Evolutionary conservation across 208 protist species (phyloP).

Genomic region (Tritrichomonas foetus): DNA sequence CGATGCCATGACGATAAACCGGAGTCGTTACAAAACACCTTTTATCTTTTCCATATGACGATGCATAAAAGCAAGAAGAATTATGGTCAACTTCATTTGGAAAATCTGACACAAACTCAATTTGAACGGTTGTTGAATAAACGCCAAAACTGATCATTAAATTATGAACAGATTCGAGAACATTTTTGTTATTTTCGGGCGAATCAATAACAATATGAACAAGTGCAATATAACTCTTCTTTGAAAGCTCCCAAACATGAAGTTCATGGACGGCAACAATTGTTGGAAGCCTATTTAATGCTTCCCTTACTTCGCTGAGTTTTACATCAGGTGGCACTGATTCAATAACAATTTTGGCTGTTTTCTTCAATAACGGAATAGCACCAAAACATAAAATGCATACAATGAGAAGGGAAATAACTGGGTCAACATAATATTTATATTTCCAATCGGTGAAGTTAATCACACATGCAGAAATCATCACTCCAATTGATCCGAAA

Average conservation of each 20-base stretch:
- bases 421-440: slow-evolving; percentile 47
- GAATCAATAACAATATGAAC: slow-evolving; percentile 47
- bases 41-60: neutral
- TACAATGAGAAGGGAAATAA: slow-evolving; percentile 48
- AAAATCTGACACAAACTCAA: neutral
- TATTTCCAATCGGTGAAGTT: slow-evolving; percentile 39
- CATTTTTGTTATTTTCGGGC: neutral
- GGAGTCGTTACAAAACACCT: neutral
- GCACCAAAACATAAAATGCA: slow-evolving; percentile 42
- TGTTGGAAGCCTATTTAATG: slow-evolving; percentile 21
- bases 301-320: neutral
- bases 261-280: slow-evolving; percentile 52
- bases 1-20: neutral
- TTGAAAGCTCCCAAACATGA: slow-evolving; percentile 51
- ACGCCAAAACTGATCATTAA: neutral
- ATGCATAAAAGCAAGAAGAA: slow-evolving; percentile 31
- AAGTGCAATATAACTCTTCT: slow-evolving; percentile 41
- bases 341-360: slow-evolving; percentile 44
- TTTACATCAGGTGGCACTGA: slow-evolving; percentile 34
- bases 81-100: neutral
- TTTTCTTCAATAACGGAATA: neutral
- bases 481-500: slow-evolving; percentile 49
- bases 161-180: neutral
- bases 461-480: slow-evolving; percentile 45
- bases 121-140: slow-evolving; percentile 31